Percentiles rank a stretch among this genome's conserved stretches.
Conservation (phyloP, 495 filamentous ascomycete genomes). For the Trichoderma virens region DNA sequence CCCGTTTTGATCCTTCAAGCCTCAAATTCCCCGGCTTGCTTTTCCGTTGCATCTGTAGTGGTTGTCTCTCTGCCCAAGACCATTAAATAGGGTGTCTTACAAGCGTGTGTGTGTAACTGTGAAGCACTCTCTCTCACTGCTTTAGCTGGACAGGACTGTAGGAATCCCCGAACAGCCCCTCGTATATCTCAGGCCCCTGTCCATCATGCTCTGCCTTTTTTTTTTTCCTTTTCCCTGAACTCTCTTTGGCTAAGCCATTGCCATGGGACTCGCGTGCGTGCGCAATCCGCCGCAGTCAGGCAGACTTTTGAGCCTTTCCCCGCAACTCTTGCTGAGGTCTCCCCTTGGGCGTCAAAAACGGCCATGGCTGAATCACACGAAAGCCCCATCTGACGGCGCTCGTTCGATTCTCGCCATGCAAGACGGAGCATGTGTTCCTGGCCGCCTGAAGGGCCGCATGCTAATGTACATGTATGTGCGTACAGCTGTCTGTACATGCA, state of each 20-base stretch:
- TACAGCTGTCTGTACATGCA: not conserved
- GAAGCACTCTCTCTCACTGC: too few species aligned
- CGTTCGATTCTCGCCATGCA: not conserved
- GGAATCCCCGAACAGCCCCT: not conserved
- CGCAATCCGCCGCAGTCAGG: not conserved
- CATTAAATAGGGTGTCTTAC: too few species aligned
- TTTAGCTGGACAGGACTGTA: not conserved
- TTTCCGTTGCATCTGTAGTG: not conserved
- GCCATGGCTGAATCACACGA: not conserved
- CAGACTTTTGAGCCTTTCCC: not conserved
- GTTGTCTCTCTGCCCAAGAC: not conserved
- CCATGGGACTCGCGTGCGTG: not conserved
- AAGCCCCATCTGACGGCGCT: not conserved
- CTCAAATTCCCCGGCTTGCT: not conserved
- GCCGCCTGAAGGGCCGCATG: constrained; percentile 4
- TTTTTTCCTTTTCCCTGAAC: not conserved
- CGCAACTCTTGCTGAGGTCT: not conserved
- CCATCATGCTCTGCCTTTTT: not conserved
- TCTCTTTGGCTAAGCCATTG: not conserved
- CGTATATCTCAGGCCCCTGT: not conserved
- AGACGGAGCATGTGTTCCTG: constrained; percentile 5
- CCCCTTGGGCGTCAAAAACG: not conserved
- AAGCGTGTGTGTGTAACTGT: too few species aligned
- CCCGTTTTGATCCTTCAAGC: not conserved
- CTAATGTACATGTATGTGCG: not conserved